Conservation (phyloP, 2,329 filamentous ascomycete genomes). For the Lasiodiplodia sp. region DNA sequence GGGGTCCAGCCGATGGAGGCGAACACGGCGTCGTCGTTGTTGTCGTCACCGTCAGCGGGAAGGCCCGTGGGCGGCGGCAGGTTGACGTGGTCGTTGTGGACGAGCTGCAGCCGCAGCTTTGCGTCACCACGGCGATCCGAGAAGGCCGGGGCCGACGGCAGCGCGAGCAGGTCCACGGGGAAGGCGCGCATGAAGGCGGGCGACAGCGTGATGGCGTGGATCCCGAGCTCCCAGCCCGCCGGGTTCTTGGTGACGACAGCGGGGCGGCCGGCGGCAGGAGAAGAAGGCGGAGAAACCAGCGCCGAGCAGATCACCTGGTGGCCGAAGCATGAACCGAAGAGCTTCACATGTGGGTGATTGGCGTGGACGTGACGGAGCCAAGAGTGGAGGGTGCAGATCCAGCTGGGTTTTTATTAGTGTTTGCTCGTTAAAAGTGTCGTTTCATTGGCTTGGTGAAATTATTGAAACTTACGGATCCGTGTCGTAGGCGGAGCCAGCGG, state of each 20-base stretch:
- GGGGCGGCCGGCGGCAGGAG: conserved; percentile 48
- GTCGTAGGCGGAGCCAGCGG: conserved; percentile 33
- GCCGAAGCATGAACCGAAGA: conserved; percentile 56
- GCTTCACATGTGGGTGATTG: conserved; percentile 54
- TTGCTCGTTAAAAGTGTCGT: not conserved
- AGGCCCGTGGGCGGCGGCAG: conserved; percentile 34
- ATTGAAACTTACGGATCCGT: conserved; percentile 30
- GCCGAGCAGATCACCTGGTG: conserved; percentile 59
- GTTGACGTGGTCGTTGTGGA: conserved; percentile 50
- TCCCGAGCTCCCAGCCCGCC: conserved; percentile 58
- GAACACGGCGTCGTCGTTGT: not conserved
- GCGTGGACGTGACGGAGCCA: conserved; percentile 61
- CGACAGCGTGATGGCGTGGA: conserved; percentile 57
- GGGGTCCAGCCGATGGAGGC: conserved; percentile 37
- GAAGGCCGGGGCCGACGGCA: conserved; percentile 38
- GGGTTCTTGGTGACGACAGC: conserved; percentile 55
- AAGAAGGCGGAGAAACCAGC: conserved; percentile 58
- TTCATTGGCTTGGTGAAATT: not conserved
- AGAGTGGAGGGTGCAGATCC: conserved; percentile 56
- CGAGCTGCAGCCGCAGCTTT: conserved; percentile 44
- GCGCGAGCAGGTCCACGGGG: conserved; percentile 48
- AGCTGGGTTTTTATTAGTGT: conserved; percentile 32
- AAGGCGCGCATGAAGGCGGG: conserved; percentile 45
- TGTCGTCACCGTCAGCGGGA: not conserved
- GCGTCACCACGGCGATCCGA: conserved; percentile 29